Conservation (phyloP, 2,329 filamentous ascomycete species). For the Colletotrichum filicis region DNA sequence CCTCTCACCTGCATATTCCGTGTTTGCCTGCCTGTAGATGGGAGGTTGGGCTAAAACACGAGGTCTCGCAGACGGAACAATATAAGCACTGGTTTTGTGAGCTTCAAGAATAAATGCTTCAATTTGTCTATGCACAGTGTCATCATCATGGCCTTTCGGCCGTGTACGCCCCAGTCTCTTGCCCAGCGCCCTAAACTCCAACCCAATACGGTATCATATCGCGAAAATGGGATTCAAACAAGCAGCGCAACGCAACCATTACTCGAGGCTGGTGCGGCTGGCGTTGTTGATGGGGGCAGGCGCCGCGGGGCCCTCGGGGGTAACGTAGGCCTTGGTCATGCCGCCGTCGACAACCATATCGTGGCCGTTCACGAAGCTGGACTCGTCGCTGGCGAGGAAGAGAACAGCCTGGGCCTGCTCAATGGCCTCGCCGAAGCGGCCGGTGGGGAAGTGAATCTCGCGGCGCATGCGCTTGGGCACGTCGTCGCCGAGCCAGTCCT, state of each 20-base stretch:
- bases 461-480: constrained; percentile 81
- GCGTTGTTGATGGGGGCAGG: constrained; percentile 70
- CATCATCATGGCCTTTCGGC: constrained; percentile 25
- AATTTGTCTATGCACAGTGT: constrained; percentile 23
- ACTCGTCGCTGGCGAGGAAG: constrained; percentile 88
- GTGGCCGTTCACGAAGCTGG: constrained; percentile 88
- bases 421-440: constrained; percentile 91
- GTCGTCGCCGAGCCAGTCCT: constrained; percentile 95
- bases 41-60: not conserved
- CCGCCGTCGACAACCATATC: constrained; percentile 97
- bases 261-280: constrained; percentile 27
- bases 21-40: not conserved
- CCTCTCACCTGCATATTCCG: not conserved
- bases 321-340: constrained; percentile 92
- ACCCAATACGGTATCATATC: constrained; percentile 13
- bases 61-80: not conserved
- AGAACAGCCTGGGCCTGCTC: constrained; percentile 92
- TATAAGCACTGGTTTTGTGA: too few relatives aligned
- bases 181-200: constrained; percentile 31
- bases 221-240: not conserved
- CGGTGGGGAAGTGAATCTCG: constrained; percentile 89
- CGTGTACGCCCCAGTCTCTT: constrained; percentile 1
- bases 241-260: not conserved
- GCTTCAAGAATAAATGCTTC: not conserved
- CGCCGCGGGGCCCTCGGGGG: constrained; percentile 68